Evolutionary conservation across 108 stramenopile genomes (phyloP).

Genomic region (Mayamaea pseudoterrestris): DNA sequence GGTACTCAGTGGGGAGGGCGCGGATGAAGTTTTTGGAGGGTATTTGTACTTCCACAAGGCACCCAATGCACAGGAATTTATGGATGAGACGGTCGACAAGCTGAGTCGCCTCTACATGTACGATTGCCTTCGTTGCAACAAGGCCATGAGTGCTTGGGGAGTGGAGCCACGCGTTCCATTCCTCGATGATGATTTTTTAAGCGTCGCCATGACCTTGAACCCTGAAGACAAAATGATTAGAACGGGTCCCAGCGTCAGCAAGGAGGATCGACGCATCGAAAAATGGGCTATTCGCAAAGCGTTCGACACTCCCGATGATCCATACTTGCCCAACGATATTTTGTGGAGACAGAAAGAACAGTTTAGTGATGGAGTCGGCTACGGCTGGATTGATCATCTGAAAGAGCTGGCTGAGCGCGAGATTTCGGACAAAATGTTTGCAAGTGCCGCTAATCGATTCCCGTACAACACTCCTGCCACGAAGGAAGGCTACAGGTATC

Average conservation of each 20-base stretch:
- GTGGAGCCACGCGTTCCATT: conserved; percentile 97
- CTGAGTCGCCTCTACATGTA: conserved; percentile 89
- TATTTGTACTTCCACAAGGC: conserved; percentile 99
- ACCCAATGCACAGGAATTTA: conserved; percentile 92
- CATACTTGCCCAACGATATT: conserved; percentile 92
- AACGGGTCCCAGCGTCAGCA: conserved; percentile 52
- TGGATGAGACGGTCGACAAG: conserved; percentile 94
- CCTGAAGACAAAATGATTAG: conserved; percentile 93
- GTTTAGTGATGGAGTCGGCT: conserved; percentile 98
- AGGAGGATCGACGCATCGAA: conserved; percentile 83
- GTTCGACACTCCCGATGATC: conserved; percentile 97
- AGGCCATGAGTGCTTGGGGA: conserved; percentile 96
- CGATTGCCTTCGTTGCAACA: conserved; percentile 98
- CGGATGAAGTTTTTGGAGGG: conserved; percentile 96
- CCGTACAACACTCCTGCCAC: conserved; percentile 95
- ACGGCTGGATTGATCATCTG: conserved; percentile 94
- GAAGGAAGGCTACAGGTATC: conserved; percentile 97
- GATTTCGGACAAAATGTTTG: conserved; percentile 91
- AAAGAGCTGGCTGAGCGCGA: conserved; percentile 85
- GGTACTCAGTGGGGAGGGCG: conserved; percentile 97
- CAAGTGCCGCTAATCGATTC: conserved; percentile 83
- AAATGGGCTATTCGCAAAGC: conserved; percentile 96
- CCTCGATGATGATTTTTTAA: conserved; percentile 93
- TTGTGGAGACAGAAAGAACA: conserved; percentile 99
- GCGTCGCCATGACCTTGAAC: conserved; percentile 91